Base-by-base conservation (phyloP, 1,284 basidiomycete species). In the Leccinum pachyderme region DNA sequence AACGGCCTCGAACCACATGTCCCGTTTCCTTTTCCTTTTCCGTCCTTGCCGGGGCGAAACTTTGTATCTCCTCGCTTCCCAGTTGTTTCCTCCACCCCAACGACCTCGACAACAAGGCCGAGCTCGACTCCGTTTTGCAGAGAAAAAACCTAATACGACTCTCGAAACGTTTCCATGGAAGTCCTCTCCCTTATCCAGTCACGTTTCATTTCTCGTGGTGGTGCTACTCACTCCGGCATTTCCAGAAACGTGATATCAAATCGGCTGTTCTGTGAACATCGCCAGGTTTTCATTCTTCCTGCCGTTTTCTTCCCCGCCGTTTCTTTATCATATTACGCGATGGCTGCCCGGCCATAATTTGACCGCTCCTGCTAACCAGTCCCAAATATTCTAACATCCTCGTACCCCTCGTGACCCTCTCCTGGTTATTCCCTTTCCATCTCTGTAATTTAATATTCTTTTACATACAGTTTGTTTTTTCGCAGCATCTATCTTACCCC, bases 231-330 rank as follows among this genome's bases (percentile, higher is more conserved):
- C 39, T 59, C 59, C 6, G 59, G 61, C 53, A 64, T 68, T 68
- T 70, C 66, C 66, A 70, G 67, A 68, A 66, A 61, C 53, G 59
- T 67, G 67, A 70, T 63, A 71, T 68, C 68, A 66, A 66, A 64
- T 68, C 57, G 59, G 59, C 56, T 57, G 57, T 68, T 63, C 69
- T 71, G 61, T 66, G 64, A 53, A 58, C 59, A 64, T 61, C 69
- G 58, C 65, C 65, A 63, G 63, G 52, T 54, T 61, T 67, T 63
- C 62, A 60, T 69, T 56, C 53, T 52, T 35, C 27, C 37, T 57
- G 52, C 41, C 39, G 13, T 53, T 47, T 58, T 49, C 48, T 57
- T 55, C 52, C 52, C 25, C 45, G 27, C 54, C 56, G 49, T 43
- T 63, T 55, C 61, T 67, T 57, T 63, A 67, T 69, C 66, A 43